A percentile compares a stretch with the other conserved stretches of the same genome.
phyloP scores from a whole-genome alignment of 1,284 basidiomycete genomes.

The Ganoderma lingzhi region DNA sequence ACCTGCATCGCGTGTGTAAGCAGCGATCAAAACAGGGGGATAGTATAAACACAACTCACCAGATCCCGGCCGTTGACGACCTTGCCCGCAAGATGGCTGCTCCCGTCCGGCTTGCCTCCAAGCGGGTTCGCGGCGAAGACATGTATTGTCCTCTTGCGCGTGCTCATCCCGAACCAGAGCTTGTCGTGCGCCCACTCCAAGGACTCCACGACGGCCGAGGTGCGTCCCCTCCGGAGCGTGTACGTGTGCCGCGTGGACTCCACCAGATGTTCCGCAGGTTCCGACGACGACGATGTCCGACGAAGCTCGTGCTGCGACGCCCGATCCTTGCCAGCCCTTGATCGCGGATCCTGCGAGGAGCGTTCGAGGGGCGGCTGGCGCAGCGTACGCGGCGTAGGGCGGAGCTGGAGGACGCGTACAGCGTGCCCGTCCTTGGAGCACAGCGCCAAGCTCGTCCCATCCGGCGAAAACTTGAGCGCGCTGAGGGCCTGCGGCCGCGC shows the following conservation, averaged over 20 bases:
- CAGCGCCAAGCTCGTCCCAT: conserved; percentile 67
- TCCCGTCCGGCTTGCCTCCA: conserved; percentile 71
- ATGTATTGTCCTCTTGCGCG: conserved; percentile 70
- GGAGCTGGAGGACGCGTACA: conserved; percentile 62
- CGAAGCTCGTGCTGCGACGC: conserved; percentile 3
- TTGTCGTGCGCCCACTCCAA: conserved; percentile 70
- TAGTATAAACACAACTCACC: conserved; percentile 46
- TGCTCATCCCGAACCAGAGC: conserved; percentile 77
- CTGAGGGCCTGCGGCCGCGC: conserved; percentile 58
- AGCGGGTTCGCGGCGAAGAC: conserved; percentile 81
- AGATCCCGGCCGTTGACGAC: conserved; percentile 62
- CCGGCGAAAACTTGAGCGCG: conserved; percentile 62
- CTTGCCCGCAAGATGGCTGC: conserved; percentile 68
- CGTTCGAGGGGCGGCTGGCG: conserved; percentile 19
- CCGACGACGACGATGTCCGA: not conserved
- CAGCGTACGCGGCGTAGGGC: conserved; percentile 46
- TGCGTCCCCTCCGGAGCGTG: conserved; percentile 75
- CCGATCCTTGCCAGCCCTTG: not conserved
- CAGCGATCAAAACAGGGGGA: not conserved
- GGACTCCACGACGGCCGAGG: conserved; percentile 67
- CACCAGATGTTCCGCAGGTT: conserved; percentile 26
- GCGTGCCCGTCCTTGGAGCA: conserved; percentile 68
- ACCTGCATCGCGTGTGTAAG: conserved; percentile 45
- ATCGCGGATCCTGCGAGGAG: not conserved
- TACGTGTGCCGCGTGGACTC: conserved; percentile 69